Conservation (phyloP, 2,329 filamentous ascomycete species). For the Phyllachora maydis region DNA sequence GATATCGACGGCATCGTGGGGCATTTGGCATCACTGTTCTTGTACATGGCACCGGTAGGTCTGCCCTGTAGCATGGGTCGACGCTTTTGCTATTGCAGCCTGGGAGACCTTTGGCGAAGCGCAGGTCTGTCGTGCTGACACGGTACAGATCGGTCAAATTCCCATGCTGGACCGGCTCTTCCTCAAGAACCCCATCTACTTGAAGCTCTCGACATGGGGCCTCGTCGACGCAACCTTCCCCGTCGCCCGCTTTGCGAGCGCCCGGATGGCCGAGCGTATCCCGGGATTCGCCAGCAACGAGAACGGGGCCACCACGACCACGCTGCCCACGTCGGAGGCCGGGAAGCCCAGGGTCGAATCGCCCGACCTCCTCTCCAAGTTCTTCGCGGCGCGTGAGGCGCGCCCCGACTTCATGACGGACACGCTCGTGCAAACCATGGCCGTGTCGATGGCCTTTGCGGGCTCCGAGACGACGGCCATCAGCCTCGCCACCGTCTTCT, state of each 20-base stretch:
- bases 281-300: slow-evolving; percentile 16
- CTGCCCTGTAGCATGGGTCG: too few relatives aligned
- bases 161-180: slow-evolving; percentile 46
- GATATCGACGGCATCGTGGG: slow-evolving; percentile 57
- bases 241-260: slow-evolving; percentile 50
- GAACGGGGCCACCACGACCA: slow-evolving; percentile 12
- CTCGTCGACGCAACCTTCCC: slow-evolving; percentile 49
- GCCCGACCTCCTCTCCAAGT: slow-evolving; percentile 49
- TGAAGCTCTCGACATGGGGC: slow-evolving; percentile 46
- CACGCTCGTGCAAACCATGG: slow-evolving; percentile 46
- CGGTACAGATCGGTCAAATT: slow-evolving; percentile 47
- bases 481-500: slow-evolving; percentile 49
- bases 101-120: too few relatives aligned
- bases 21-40: slow-evolving; percentile 42
- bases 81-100: too few relatives aligned
- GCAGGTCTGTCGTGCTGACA: not conserved
- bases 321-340: slow-evolving; percentile 17
- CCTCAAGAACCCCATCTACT: slow-evolving; percentile 54
- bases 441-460: slow-evolving; percentile 52
- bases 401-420: slow-evolving; percentile 55
- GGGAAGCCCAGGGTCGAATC: slow-evolving; percentile 17
- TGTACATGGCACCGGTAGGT: slow-evolving; percentile 47
- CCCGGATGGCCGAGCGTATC: slow-evolving; percentile 44
- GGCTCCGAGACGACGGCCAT: slow-evolving; percentile 69
- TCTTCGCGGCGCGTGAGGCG: slow-evolving; percentile 44